A percentile compares a stretch with the other conserved stretches of the same genome.
phyloP scores from a whole-genome alignment of 768 basidiomycete species.

The Podaxis sp. region DNA sequence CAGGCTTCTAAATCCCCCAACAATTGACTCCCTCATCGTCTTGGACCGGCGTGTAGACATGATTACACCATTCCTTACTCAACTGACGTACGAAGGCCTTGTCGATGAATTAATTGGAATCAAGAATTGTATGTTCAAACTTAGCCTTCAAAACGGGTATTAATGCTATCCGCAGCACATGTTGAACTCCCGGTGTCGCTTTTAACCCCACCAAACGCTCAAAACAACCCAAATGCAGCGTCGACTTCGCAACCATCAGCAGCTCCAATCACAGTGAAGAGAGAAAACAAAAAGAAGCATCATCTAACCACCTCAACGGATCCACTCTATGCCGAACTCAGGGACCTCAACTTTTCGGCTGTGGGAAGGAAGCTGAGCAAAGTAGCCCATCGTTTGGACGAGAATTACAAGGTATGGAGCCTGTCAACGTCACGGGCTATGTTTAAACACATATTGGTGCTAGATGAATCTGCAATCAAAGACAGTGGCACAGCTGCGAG shows the following conservation, averaged over 20 bases:
- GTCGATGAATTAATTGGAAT: conserved; percentile 91
- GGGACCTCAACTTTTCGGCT: conserved; percentile 90
- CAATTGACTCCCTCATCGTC: conserved; percentile 84
- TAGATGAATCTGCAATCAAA: conserved; percentile 85
- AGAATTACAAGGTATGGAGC: conserved; percentile 79
- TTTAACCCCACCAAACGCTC: conserved; percentile 54
- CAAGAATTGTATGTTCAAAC: conserved; percentile 70
- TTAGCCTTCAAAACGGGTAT: conserved; percentile 2
- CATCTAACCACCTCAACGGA: conserved; percentile 78
- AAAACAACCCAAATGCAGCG: conserved; percentile 41
- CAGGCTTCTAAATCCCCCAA: conserved; percentile 48
- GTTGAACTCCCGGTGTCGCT: conserved; percentile 78
- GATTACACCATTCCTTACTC: conserved; percentile 93
- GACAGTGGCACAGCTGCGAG: conserved; percentile 86
- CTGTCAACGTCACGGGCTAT: background rate
- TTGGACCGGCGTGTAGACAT: conserved; percentile 91
- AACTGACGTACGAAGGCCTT: conserved; percentile 95
- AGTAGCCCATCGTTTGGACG: conserved; percentile 82
- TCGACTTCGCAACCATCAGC: conserved; percentile 36
- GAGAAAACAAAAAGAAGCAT: conserved; percentile 89
- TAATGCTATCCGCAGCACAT: conserved; percentile 50
- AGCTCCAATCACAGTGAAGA: conserved; percentile 53
- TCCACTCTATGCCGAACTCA: conserved; percentile 75
- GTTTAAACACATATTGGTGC: conserved; percentile 5
- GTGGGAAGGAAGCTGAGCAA: conserved; percentile 81